These are phyloP conservation scores for Trichoderma reesei DNA, from an alignment of 495 filamentous ascomycete species.

Conservation along the genomic window DNA sequence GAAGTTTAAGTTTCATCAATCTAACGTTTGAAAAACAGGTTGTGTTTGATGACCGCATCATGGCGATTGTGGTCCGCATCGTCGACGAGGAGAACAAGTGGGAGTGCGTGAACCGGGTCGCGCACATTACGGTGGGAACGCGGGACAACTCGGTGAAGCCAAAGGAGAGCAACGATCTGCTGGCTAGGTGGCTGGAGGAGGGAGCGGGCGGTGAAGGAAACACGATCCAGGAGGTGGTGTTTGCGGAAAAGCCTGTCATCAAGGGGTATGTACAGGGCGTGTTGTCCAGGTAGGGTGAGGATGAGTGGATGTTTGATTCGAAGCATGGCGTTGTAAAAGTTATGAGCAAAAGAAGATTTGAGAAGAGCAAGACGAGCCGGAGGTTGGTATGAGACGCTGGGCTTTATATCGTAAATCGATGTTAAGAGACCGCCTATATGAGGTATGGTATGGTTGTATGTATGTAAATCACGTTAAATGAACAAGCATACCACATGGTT, in stretches of 20 bases:
- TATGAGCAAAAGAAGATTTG: not conserved
- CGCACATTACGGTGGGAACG: slow-evolving; percentile 87
- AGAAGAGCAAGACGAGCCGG: not conserved
- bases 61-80: slow-evolving; percentile 78
- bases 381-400: no score
- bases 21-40: slow-evolving; percentile 21
- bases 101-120: slow-evolving; percentile 64
- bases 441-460: no score
- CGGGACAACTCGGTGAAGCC: slow-evolving; percentile 64
- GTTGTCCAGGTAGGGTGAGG: slow-evolving; percentile 28
- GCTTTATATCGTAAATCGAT: no score
- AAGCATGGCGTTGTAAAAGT: not conserved
- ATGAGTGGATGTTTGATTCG: not conserved
- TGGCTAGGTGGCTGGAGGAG: slow-evolving; percentile 53
- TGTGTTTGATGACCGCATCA: slow-evolving; percentile 72
- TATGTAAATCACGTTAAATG: no score
- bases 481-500: no score
- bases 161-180: slow-evolving; percentile 81
- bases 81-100: slow-evolving; percentile 41
- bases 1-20: not conserved
- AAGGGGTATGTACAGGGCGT: slow-evolving; percentile 34
- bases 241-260: slow-evolving; percentile 33
- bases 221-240: slow-evolving; percentile 34
- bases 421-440: no score
- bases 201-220: slow-evolving; percentile 36